These are phyloP conservation scores for Leptographium wingfieldii DNA, from an alignment of 2,329 filamentous ascomycete species.

Conservation along the genomic window DNA sequence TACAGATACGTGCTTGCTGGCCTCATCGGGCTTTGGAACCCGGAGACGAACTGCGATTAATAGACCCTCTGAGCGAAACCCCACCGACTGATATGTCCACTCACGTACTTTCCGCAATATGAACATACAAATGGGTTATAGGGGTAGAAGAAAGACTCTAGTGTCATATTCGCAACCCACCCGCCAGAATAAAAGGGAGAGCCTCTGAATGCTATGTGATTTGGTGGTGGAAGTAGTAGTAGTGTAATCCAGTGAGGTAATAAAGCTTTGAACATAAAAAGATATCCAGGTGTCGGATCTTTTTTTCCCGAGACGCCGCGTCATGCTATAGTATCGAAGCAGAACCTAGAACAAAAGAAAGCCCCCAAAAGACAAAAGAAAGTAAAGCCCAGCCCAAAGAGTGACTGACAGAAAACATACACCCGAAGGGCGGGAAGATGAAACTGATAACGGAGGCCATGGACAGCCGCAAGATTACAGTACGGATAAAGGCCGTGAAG, in stretches of 20 bases:
- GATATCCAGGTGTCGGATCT: neutral
- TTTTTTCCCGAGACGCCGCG: slow-evolving; percentile 6
- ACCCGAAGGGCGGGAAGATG: neutral
- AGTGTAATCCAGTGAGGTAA: neutral
- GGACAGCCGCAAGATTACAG: no score
- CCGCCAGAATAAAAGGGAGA: neutral
- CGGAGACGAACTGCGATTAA: no score
- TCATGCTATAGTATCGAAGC: slow-evolving; percentile 5
- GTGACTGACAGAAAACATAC: neutral
- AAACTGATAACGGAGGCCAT: no score
- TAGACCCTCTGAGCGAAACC: no score
- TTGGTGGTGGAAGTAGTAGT: neutral
- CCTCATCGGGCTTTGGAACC: no score
- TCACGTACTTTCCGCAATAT: no score
- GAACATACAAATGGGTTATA: no score
- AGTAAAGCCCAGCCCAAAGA: neutral
- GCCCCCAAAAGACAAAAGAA: neutral
- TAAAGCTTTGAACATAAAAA: neutral
- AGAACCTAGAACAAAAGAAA: neutral
- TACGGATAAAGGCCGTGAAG: no score
- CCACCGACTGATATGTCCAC: no score
- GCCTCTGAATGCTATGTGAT: neutral
- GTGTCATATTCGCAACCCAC: neutral
- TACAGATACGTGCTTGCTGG: no score
- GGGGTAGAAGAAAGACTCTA: no score